A percentile compares a stretch with the other conserved stretches of the same genome.
Conservation (phyloP, 2,329 filamentous ascomycete genomes). For the Pestalotiopsis fici region DNA sequence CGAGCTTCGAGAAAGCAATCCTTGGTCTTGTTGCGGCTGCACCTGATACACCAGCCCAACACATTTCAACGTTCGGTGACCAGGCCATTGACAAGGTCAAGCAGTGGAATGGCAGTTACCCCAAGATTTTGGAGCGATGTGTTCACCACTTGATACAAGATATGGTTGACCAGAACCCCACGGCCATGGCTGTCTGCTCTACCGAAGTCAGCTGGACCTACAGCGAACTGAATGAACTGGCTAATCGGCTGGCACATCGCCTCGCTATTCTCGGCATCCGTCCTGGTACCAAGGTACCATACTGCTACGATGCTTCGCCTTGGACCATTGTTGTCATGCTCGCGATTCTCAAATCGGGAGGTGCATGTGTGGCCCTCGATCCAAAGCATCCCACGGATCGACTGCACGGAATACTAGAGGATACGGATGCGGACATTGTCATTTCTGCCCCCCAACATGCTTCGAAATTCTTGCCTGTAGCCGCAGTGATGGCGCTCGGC, state of each 20-base stretch:
- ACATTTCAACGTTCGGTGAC: constrained; percentile 4
- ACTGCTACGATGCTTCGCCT: constrained; percentile 4
- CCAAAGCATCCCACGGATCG: constrained; percentile 7
- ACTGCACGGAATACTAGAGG: background rate
- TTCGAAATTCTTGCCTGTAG: constrained; percentile 6
- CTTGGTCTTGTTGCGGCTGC: background rate
- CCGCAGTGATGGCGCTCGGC: constrained; percentile 6
- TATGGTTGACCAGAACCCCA: background rate
- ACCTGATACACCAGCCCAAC: background rate
- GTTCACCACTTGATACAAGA: constrained; percentile 10
- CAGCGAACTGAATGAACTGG: background rate
- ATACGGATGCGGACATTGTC: constrained; percentile 2
- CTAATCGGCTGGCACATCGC: background rate
- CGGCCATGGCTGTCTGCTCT: constrained; percentile 8
- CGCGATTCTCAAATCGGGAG: constrained; percentile 4
- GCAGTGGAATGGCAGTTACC: constrained; percentile 4
- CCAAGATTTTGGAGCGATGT: background rate
- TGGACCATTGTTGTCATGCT: constrained; percentile 8
- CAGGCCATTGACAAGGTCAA: background rate
- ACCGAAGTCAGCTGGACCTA: constrained; percentile 7
- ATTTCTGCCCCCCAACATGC: constrained; percentile 2
- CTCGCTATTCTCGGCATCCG: background rate
- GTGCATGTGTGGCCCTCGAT: constrained; percentile 3
- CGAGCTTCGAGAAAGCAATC: constrained; percentile 8
- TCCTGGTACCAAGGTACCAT: constrained; percentile 1